A percentile compares a stretch with the other conserved stretches of the same genome.
Conservation (phyloP, 495 filamentous ascomycete species). For the Penicillium soppii region DNA sequence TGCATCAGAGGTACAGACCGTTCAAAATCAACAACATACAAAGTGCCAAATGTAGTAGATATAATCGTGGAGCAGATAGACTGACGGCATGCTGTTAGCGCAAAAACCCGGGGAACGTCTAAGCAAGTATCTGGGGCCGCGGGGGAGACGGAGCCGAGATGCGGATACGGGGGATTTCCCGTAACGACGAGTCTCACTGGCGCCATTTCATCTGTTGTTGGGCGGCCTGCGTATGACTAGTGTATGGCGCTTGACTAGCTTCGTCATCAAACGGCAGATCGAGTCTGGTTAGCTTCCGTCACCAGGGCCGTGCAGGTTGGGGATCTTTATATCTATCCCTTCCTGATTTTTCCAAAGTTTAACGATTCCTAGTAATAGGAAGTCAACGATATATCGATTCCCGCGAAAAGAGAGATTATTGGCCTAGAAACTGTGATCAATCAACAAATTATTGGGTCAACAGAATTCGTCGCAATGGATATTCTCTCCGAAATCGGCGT, state of each 20-base stretch:
- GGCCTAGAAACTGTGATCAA: too few species aligned
- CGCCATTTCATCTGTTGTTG: not conserved
- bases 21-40: too few species aligned
- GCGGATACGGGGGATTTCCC: slow-evolving; percentile 6
- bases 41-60: not conserved
- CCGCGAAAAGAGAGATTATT: too few species aligned
- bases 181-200: slow-evolving; percentile 3
- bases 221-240: not conserved
- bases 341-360: not conserved
- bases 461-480: slow-evolving; percentile 28
- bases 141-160: slow-evolving; percentile 7
- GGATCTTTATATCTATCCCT: slow-evolving; percentile 7
- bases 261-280: slow-evolving; percentile 29
- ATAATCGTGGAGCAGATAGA: not conserved
- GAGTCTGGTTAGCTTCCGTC: slow-evolving; percentile 29
- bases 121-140: not conserved
- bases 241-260: not conserved
- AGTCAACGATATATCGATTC: not conserved
- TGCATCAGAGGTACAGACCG: not conserved
- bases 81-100: not conserved
- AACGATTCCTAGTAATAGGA: not conserved
- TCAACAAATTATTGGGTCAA: too few species aligned
- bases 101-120: slow-evolving; percentile 5
- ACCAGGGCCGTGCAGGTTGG: slow-evolving; percentile 2
- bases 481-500: slow-evolving; percentile 34